Conservation (phyloP, 2,329 filamentous ascomycete species). For the Xylaria arbuscula region DNA sequence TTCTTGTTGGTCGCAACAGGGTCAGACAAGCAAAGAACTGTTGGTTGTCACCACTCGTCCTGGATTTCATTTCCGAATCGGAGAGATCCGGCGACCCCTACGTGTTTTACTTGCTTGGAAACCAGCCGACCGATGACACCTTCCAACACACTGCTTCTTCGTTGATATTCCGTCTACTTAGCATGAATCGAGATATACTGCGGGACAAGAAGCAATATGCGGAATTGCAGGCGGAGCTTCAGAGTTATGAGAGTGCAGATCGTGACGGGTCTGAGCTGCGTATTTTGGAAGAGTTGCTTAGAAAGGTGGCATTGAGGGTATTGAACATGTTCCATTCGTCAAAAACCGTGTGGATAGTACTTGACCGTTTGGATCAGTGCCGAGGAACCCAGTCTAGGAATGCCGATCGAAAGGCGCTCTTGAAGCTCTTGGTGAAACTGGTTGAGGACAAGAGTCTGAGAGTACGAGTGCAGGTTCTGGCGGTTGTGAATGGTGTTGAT, state of each 20-base stretch:
- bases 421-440: conserved; percentile 16
- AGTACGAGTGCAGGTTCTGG: conserved; percentile 9
- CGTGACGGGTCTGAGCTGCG: neutral
- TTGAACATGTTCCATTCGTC: conserved; percentile 9
- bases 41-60: conserved; percentile 10
- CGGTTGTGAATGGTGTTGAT: conserved; percentile 17
- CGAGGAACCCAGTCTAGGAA: neutral
- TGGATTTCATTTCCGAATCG: conserved; percentile 7
- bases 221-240: conserved; percentile 12
- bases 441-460: conserved; percentile 14
- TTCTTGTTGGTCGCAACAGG: neutral
- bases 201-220: conserved; percentile 9
- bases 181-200: conserved; percentile 4
- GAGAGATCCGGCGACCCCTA: neutral
- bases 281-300: neutral
- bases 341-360: conserved; percentile 5
- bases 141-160: conserved; percentile 4
- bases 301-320: neutral
- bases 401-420: conserved; percentile 11
- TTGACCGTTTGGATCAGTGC: conserved; percentile 15
- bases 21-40: conserved; percentile 7
- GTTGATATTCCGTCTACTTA: conserved; percentile 6
- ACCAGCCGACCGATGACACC: neutral
- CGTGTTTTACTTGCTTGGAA: conserved; percentile 13
- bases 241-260: neutral